These are phyloP conservation scores for Penicillium chermesinum DNA, from an alignment of 495 filamentous ascomycete species.

Conservation along the genomic window DNA sequence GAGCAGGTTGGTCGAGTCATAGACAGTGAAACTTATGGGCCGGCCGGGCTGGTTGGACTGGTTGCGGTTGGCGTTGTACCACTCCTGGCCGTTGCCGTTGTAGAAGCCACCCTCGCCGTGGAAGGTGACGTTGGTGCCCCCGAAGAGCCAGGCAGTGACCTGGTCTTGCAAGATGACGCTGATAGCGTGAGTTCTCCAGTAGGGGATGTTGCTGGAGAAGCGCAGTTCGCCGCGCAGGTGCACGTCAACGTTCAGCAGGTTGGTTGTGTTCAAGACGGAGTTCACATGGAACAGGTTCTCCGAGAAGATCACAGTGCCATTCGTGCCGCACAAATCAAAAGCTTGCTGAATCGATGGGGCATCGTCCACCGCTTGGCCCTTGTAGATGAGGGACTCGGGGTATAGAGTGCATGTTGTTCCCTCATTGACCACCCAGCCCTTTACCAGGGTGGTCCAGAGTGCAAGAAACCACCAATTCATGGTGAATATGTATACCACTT, in stretches of 20 bases:
- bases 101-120: slow-evolving; percentile 38
- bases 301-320: slow-evolving; percentile 35
- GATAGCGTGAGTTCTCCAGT: slow-evolving; percentile 40
- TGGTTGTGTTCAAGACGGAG: slow-evolving; percentile 41
- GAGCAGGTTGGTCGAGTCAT: slow-evolving; percentile 29
- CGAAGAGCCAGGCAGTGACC: slow-evolving; percentile 44
- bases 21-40: slow-evolving; percentile 38
- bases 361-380: slow-evolving; percentile 26
- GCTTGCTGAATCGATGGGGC: slow-evolving; percentile 38
- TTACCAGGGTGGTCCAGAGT: slow-evolving; percentile 7
- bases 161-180: slow-evolving; percentile 44
- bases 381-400: slow-evolving; percentile 10
- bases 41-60: slow-evolving; percentile 39
- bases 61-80: slow-evolving; percentile 32
- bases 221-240: slow-evolving; percentile 32
- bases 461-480: slow-evolving; percentile 11
- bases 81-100: slow-evolving; percentile 43
- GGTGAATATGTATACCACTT: not conserved
- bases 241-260: slow-evolving; percentile 34
- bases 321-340: slow-evolving; percentile 37
- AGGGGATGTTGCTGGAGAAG: slow-evolving; percentile 39
- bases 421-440: slow-evolving; percentile 18
- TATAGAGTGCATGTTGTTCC: slow-evolving; percentile 17
- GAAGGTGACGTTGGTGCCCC: slow-evolving; percentile 33
- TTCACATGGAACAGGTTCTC: slow-evolving; percentile 36